These are phyloP conservation scores for Citrus cavaleriei DNA, from an alignment of 345 rosid species.

Conservation along the genomic window DNA sequence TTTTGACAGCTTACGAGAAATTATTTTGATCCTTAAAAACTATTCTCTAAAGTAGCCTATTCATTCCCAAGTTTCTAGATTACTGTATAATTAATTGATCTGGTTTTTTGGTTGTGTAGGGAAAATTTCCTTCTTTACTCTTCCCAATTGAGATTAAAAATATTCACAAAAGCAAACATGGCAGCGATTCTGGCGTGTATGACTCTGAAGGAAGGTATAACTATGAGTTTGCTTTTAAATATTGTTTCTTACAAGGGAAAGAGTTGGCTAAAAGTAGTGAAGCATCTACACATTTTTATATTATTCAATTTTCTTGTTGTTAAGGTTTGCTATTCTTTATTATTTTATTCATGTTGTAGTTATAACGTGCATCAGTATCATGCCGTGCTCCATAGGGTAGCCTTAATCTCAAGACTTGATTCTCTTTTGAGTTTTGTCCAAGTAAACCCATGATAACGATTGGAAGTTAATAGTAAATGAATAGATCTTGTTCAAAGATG, in stretches of 20 bases:
- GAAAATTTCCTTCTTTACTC: slow-evolving; percentile 48
- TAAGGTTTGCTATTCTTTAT: neutral
- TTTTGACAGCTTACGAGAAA: neutral
- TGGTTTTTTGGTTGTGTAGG: slow-evolving; percentile 35
- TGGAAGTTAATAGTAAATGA: neutral
- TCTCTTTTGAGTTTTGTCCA: neutral
- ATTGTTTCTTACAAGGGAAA: neutral
- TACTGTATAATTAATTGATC: neutral
- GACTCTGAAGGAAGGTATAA: slow-evolving; percentile 73
- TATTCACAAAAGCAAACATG: slow-evolving; percentile 65
- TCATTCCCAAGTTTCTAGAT: neutral
- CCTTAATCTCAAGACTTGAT: neutral
- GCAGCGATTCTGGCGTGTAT: slow-evolving; percentile 82
- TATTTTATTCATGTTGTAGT: neutral
- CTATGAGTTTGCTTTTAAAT: neutral
- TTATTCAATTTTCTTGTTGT: neutral
- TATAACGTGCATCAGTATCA: neutral
- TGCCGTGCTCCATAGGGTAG: neutral
- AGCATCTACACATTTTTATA: neutral
- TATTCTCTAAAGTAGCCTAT: neutral
- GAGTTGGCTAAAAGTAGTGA: neutral
- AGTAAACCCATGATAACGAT: too few species aligned
- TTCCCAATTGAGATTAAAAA: slow-evolving; percentile 80
- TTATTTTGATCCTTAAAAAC: neutral
- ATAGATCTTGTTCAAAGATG: neutral